Evolutionary conservation across 2,329 filamentous ascomycete genomes (phyloP).

Genomic region (Aspergillus chevalieri): DNA sequence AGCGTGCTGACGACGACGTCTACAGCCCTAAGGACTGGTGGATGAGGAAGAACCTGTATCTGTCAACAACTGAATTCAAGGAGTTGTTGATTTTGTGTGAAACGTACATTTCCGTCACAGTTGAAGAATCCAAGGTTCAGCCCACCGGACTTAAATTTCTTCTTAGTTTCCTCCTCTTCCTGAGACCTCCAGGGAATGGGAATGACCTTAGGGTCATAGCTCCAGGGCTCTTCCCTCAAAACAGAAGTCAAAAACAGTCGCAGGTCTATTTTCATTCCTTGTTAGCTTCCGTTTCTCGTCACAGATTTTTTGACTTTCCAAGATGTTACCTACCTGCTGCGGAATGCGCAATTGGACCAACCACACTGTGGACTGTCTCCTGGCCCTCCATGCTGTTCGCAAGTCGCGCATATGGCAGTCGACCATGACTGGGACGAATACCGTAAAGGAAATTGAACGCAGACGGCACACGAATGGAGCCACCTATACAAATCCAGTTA

Average conservation of each 20-base stretch:
- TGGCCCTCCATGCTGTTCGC: constrained; percentile 33
- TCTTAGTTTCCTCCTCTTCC: constrained; percentile 18
- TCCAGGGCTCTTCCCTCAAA: constrained; percentile 4
- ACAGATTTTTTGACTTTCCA: neutral
- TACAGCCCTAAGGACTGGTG: constrained; percentile 30
- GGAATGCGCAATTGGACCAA: constrained; percentile 28
- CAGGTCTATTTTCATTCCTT: neutral
- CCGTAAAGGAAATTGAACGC: constrained; percentile 38
- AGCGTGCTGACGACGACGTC: constrained; percentile 20
- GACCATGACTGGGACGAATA: constrained; percentile 32
- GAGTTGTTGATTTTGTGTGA: neutral
- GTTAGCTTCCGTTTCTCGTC: neutral
- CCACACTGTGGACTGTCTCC: constrained; percentile 27
- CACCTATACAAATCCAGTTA: constrained; percentile 18
- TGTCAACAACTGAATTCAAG: neutral
- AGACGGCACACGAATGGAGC: constrained; percentile 39
- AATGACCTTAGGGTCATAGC: constrained; percentile 6
- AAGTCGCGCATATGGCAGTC: constrained; percentile 29
- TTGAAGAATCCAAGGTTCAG: constrained; percentile 30
- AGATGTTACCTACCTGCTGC: constrained; percentile 1
- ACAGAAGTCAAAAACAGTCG: constrained; percentile 5
- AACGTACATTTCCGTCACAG: constrained; percentile 23
- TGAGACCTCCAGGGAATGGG: constrained; percentile 4
- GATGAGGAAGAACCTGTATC: constrained; percentile 29
- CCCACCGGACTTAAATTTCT: constrained; percentile 14